Evolutionary conservation across 2,329 filamentous ascomycete species (phyloP), one percentile per base, ranked within the genome.

Genomic region (Penicillium sp.): DNA sequence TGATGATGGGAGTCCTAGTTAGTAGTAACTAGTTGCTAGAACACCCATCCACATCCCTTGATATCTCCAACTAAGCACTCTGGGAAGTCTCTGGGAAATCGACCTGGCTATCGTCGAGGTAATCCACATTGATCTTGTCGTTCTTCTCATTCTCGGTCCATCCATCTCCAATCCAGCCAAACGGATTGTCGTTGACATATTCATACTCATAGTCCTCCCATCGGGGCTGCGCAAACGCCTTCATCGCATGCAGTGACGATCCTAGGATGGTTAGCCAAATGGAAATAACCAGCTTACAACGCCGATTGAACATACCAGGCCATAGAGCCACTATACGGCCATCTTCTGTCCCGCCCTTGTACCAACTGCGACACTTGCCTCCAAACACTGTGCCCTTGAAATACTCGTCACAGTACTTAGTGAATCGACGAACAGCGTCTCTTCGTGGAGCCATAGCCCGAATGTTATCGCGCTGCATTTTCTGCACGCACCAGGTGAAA

Each of bases 151-250:
- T 64, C 34, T 66, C 58, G 3, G 64, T 68, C 68, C 67, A 71
- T 4, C 68, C 68, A 52, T 72, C 65, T 3, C 69, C 68, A 20
- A 71, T 47, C 68, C 68, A 72, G 10, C 64, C 63, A 20, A 55
- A 58, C 0, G 60, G 57, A 20, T 71, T 71, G 24, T 66, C 57
- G 27, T 67, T 63, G n/a, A 68, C 51, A 51, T 75, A 74, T 33
- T 67, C 60, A 48, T 74, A 72, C 24, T 68, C 60, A 46, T 64
- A 74, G 52, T 74, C 71, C 43, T 75, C 72, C 71, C 70, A 74
- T 8, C 70, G 61, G 4, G 71, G 70, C 30, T 69, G 58, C 4
- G 61, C 55, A 12, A 74, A 57, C 3, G 62, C 63, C 46, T 72
- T 66, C 55, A 71, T 65, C 7, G 71, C 64, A 53, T 75, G 71